Percentiles rank a stretch among this genome's conserved stretches.
Conservation (phyloP, 805 yeast genomes). For the Kurtzmaniella fragi region DNA sequence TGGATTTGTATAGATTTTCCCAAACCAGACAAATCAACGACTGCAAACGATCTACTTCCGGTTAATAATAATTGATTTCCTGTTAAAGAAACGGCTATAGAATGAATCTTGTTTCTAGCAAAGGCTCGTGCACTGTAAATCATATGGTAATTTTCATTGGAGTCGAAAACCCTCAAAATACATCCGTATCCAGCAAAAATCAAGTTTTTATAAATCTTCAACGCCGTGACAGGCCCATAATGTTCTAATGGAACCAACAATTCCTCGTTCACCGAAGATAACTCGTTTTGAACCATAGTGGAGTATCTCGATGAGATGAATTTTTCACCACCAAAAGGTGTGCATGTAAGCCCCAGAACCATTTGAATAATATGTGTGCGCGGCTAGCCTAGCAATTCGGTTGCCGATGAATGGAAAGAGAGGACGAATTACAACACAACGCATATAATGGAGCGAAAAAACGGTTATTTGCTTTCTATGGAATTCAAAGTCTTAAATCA, state of each 20-base stretch:
- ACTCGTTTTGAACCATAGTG: constrained; percentile 4
- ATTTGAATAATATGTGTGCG: too few species aligned
- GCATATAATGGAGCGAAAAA: too few species aligned
- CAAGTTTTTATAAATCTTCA: constrained; percentile 39
- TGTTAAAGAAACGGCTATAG: constrained; percentile 42
- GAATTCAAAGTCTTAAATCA: too few species aligned
- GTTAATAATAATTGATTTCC: constrained; percentile 37
- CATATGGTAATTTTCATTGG: constrained; percentile 21
- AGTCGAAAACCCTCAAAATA: constrained; percentile 43
- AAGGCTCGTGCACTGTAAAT: constrained; percentile 46
- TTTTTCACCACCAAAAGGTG: not conserved
- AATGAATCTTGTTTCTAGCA: constrained; percentile 75
- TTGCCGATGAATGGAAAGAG: too few species aligned
- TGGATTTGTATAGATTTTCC: constrained; percentile 8
- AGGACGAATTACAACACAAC: too few species aligned
- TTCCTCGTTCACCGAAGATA: constrained; percentile 15
- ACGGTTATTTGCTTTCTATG: too few species aligned
- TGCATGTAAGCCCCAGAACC: too few species aligned
- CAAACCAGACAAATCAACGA: constrained; percentile 22
- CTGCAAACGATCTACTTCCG: constrained; percentile 70
- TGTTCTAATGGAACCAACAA: constrained; percentile 23
- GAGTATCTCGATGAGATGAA: not conserved
- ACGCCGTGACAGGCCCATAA: constrained; percentile 69
- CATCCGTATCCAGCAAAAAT: constrained; percentile 71
- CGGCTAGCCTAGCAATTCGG: too few species aligned